phyloP scores from a whole-genome alignment of 805 yeast species.

The Wickerhamomyces chaumierensis region DNA sequence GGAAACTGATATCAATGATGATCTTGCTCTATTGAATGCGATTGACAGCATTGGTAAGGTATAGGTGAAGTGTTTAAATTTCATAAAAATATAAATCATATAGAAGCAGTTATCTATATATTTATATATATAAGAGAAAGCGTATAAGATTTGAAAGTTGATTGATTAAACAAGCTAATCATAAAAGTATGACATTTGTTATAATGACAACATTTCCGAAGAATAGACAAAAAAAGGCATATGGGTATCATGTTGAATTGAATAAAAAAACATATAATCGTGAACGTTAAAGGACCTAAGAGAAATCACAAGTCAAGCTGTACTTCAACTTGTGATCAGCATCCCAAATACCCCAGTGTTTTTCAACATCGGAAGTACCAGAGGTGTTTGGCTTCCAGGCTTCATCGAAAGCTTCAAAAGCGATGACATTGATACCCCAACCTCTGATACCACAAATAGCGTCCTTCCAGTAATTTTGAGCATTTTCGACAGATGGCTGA shows the following conservation, averaged over 20 bases:
- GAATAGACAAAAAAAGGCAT: background rate
- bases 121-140: too few relatives aligned
- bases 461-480: conserved; percentile 73
- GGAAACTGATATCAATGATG: conserved; percentile 9
- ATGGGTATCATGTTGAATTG: background rate
- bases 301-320: conserved; percentile 35
- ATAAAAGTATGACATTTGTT: too few relatives aligned
- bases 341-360: conserved; percentile 90
- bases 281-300: conserved; percentile 3
- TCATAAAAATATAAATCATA: too few relatives aligned
- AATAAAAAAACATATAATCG: background rate
- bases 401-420: conserved; percentile 93
- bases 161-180: too few relatives aligned
- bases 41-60: conserved; percentile 30
- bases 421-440: conserved; percentile 90
- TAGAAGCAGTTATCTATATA: too few relatives aligned
- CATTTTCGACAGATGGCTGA: conserved; percentile 61
- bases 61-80: too few relatives aligned
- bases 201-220: background rate
- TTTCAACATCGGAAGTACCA: conserved; percentile 78
- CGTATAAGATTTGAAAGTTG: too few relatives aligned
- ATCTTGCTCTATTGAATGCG: conserved; percentile 25
- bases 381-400: conserved; percentile 91
- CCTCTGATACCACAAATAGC: conserved; percentile 90
- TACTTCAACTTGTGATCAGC: conserved; percentile 35